Conservation (phyloP, 495 filamentous ascomycete genomes). For the Xylaria sp. region DNA sequence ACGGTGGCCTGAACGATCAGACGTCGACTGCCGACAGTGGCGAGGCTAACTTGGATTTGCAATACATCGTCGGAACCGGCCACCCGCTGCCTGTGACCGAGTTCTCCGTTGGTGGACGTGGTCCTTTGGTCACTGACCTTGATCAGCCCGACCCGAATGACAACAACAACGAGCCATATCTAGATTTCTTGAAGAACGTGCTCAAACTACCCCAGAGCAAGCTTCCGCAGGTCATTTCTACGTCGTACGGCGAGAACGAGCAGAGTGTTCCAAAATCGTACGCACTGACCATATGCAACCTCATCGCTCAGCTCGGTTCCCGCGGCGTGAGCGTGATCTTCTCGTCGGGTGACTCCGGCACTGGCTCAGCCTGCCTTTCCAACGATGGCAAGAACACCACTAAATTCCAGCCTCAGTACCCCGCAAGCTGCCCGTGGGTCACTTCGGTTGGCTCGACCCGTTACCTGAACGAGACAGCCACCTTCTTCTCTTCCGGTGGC, state of each 20-base stretch:
- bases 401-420: conserved; percentile 72
- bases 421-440: conserved; percentile 73
- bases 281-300: conserved; percentile 66
- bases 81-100: conserved; percentile 65
- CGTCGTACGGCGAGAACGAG: conserved; percentile 79
- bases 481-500: conserved; percentile 65
- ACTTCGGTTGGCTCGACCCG: conserved; percentile 72
- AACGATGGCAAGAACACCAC: conserved; percentile 70
- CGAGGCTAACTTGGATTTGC: conserved; percentile 75
- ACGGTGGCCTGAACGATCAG: conserved; percentile 63
- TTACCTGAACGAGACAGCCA: conserved; percentile 58
- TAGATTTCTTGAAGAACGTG: conserved; percentile 66
- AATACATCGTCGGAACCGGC: conserved; percentile 67
- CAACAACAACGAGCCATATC: conserved; percentile 74
- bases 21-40: conserved; percentile 44
- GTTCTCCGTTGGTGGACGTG: conserved; percentile 66
- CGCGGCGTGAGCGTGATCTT: conserved; percentile 73
- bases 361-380: conserved; percentile 67
- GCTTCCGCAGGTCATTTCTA: conserved; percentile 72
- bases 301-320: conserved; percentile 68
- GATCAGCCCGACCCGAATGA: conserved; percentile 57
- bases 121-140: conserved; percentile 64
- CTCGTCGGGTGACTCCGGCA: conserved; percentile 72
- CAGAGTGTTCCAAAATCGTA: conserved; percentile 71
- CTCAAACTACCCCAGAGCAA: conserved; percentile 39